Conservation (phyloP, 805 yeast species). For the Zygoascus ofunaensis region DNA sequence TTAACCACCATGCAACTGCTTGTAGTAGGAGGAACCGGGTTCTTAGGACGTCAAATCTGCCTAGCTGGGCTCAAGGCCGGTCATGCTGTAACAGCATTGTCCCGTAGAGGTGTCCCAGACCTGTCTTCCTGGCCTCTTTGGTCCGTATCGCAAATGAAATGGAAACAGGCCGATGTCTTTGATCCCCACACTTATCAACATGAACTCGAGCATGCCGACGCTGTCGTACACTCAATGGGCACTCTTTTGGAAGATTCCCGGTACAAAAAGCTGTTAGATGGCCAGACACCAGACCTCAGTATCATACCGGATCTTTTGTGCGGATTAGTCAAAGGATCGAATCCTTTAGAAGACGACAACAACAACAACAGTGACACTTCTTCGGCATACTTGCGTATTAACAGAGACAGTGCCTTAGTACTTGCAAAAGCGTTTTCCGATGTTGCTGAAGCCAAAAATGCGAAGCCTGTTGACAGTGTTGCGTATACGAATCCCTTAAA, state of each 20-base stretch:
- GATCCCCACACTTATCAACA: slow-evolving; percentile 48
- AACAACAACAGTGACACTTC: neutral
- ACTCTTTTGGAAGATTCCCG: slow-evolving; percentile 55
- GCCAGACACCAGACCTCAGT: neutral
- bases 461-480: neutral
- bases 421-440: slow-evolving; percentile 48
- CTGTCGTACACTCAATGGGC: slow-evolving; percentile 81
- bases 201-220: slow-evolving; percentile 40
- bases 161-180: slow-evolving; percentile 64
- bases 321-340: slow-evolving; percentile 37
- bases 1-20: slow-evolving; percentile 37
- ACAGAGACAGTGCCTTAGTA: slow-evolving; percentile 57
- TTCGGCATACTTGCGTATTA: slow-evolving; percentile 47
- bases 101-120: slow-evolving; percentile 24
- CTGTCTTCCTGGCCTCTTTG: slow-evolving; percentile 30
- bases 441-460: slow-evolving; percentile 17
- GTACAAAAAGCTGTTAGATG: slow-evolving; percentile 45
- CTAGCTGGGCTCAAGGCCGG: slow-evolving; percentile 57
- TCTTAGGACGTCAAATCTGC: slow-evolving; percentile 63
- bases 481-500: slow-evolving; percentile 4
- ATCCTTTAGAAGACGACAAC: slow-evolving; percentile 38
- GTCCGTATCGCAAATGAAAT: slow-evolving; percentile 41
- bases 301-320: neutral
- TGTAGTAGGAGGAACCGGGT: slow-evolving; percentile 86
- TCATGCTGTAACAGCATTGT: slow-evolving; percentile 56